Evolutionary conservation across 2,329 filamentous ascomycete genomes (phyloP).

Genomic region (Ophiostoma populinum): DNA sequence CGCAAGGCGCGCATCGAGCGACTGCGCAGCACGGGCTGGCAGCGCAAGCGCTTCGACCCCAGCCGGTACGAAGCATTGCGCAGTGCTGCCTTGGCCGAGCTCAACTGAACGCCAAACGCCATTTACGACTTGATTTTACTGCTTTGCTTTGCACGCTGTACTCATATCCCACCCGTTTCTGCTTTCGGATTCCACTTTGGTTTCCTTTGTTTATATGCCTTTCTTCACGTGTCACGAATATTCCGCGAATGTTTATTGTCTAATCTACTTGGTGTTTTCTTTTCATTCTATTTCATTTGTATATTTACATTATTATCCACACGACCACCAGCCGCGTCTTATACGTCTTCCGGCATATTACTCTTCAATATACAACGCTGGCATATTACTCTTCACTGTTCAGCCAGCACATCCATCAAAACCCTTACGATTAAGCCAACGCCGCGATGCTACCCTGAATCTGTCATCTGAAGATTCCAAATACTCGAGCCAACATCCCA

Average conservation of each 20-base stretch:
- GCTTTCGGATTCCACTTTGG: not conserved
- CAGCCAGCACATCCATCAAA: not conserved
- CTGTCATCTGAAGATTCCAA: too few relatives aligned
- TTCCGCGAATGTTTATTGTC: not conserved
- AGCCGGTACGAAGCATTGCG: conserved; percentile 34
- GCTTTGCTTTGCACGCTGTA: conserved; percentile 1
- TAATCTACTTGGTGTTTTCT: not conserved
- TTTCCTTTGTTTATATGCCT: not conserved
- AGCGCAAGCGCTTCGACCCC: conserved; percentile 35
- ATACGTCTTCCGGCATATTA: too few relatives aligned
- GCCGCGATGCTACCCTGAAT: too few relatives aligned
- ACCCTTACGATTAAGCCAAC: too few relatives aligned
- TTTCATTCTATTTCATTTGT: not conserved
- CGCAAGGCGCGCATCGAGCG: conserved; percentile 35
- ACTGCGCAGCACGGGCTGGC: conserved; percentile 36
- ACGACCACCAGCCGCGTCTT: too few relatives aligned
- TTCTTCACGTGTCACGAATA: too few relatives aligned
- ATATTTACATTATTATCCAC: not conserved
- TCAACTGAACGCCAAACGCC: conserved; percentile 16
- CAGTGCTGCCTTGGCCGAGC: conserved; percentile 33
- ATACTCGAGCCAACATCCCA: too few relatives aligned
- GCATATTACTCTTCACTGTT: not conserved
- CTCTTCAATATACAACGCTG: not conserved
- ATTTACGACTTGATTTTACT: not conserved
- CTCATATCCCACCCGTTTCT: not conserved